phyloP scores from a whole-genome alignment of 768 basidiomycete genomes.

The Russula olivacea region DNA sequence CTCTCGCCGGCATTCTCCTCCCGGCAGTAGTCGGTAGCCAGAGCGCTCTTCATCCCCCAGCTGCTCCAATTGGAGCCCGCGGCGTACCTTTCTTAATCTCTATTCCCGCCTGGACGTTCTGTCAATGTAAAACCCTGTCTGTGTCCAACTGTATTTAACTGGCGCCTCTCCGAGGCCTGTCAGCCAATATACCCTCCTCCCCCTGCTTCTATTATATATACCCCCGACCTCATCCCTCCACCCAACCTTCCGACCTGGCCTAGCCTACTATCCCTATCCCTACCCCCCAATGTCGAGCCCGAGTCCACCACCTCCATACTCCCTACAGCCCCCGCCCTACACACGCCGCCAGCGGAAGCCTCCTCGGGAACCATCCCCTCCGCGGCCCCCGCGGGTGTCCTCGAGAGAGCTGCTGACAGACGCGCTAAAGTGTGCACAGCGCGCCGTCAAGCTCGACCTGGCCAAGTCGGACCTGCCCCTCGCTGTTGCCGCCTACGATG shows the following conservation, averaged over 20 bases:
- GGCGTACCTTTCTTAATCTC: neutral
- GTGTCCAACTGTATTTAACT: neutral
- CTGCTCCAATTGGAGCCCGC: neutral
- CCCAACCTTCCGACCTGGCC: neutral
- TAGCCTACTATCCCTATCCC: neutral
- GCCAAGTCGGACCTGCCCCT: neutral
- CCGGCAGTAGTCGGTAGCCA: too few species aligned
- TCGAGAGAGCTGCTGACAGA: constrained; percentile 6
- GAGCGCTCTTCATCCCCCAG: too few species aligned
- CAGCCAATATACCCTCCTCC: neutral
- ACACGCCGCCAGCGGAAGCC: neutral
- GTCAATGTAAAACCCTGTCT: neutral
- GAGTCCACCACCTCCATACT: neutral
- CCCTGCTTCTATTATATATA: neutral
- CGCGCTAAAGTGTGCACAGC: constrained; percentile 10
- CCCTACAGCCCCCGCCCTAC: neutral
- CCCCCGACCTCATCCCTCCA: too few species aligned
- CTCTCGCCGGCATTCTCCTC: too few species aligned
- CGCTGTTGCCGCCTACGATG: constrained; percentile 6
- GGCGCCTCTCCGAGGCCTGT: neutral
- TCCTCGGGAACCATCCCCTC: neutral
- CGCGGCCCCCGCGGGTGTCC: neutral
- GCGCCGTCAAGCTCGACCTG: constrained; percentile 9
- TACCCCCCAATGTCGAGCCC: neutral
- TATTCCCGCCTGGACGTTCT: neutral